Conservation (phyloP, 805 yeast species). For the Starmerella asiatica region DNA sequence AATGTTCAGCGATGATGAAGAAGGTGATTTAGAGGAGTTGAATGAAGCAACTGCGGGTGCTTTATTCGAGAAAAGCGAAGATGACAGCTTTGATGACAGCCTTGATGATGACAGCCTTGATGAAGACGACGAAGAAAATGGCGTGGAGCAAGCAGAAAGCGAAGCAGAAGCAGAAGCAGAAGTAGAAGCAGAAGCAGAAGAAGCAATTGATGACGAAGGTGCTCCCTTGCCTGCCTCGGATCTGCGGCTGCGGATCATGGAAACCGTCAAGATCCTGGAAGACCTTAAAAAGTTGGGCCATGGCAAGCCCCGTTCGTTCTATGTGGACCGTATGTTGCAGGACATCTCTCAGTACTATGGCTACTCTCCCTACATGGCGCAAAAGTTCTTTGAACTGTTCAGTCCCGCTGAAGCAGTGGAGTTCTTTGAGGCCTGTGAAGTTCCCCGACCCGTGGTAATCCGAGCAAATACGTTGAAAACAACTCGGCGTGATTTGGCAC, state of each 20-base stretch:
- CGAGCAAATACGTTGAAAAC: slow-evolving; percentile 95
- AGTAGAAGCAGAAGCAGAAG: slow-evolving; percentile 20
- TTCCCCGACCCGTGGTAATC: slow-evolving; percentile 89
- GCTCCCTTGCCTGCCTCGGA: slow-evolving; percentile 50
- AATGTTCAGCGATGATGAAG: slow-evolving; percentile 58
- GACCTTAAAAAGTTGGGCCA: slow-evolving; percentile 47
- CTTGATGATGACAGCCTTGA: slow-evolving; percentile 20
- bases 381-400: slow-evolving; percentile 79
- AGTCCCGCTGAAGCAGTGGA: slow-evolving; percentile 95
- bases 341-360: slow-evolving; percentile 94
- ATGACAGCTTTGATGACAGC: slow-evolving; percentile 20
- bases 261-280: slow-evolving; percentile 84
- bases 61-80: slow-evolving; percentile 14
- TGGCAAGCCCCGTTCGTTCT: slow-evolving; percentile 76
- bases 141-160: slow-evolving; percentile 16
- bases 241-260: slow-evolving; percentile 87
- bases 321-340: slow-evolving; percentile 57
- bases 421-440: slow-evolving; percentile 96
- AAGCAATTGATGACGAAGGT: slow-evolving; percentile 11
- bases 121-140: slow-evolving; percentile 13
- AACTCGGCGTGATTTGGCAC: slow-evolving; percentile 91
- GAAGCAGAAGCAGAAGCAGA: slow-evolving; percentile 16
- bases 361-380: slow-evolving; percentile 81
- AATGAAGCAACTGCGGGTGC: slow-evolving; percentile 14
- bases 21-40: slow-evolving; percentile 12